Evolutionary conservation across 768 basidiomycete genomes (phyloP).

Genomic region (Lactifluus subvellereus): DNA sequence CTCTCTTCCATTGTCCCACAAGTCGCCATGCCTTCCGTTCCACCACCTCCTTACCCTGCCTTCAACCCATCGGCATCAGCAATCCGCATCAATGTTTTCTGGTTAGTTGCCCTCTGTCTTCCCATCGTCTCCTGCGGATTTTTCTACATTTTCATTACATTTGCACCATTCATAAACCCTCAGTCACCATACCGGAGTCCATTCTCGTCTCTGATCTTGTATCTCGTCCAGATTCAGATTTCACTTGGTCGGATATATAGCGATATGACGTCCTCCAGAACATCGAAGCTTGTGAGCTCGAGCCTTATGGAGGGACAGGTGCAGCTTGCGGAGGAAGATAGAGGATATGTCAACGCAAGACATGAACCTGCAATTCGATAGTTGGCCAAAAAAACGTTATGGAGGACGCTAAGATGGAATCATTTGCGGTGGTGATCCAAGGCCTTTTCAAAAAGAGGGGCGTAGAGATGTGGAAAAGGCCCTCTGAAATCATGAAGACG

Average conservation of each 20-base stretch:
- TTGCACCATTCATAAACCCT: not conserved
- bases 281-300: not conserved
- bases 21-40: too few species aligned
- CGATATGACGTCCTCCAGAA: not conserved
- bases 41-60: too few species aligned
- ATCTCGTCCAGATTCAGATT: constrained; percentile 4
- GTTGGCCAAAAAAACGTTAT: constrained; percentile 1
- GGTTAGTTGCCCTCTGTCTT: not conserved
- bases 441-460: constrained; percentile 9
- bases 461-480: not conserved
- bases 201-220: constrained; percentile 9
- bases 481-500: too few species aligned
- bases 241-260: not conserved
- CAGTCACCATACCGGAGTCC: constrained; percentile 12
- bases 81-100: too few species aligned
- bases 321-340: constrained; percentile 12
- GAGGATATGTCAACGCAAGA: not conserved
- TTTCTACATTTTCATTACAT: constrained; percentile 15
- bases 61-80: too few species aligned
- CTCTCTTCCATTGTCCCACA: too few species aligned
- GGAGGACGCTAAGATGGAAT: constrained; percentile 1
- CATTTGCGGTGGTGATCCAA: not conserved
- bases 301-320: not conserved
- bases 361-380: constrained; percentile 1
- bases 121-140: constrained; percentile 6